Percentiles rank a stretch among this genome's conserved stretches.
phyloP scores from a whole-genome alignment of 345 rosid genomes.

The Conringia planisiliqua region DNA sequence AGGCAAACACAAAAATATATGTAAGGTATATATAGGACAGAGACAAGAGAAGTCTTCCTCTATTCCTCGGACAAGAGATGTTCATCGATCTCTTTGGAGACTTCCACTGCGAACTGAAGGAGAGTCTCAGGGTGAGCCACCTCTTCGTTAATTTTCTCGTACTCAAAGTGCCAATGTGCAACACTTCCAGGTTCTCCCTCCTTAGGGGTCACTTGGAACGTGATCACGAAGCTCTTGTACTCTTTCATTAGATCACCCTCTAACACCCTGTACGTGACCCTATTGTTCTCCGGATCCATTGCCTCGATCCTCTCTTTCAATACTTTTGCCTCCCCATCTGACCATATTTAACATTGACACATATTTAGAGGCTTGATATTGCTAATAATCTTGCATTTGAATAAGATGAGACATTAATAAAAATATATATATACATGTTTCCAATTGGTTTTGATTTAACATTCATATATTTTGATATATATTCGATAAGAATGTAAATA shows the following conservation, averaged over 20 bases:
- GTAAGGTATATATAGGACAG: not conserved
- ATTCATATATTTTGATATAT: not conserved
- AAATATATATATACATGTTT: too few relatives aligned
- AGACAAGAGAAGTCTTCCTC: not conserved
- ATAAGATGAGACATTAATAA: not conserved
- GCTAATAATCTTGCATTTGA: not conserved
- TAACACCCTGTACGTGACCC: not conserved
- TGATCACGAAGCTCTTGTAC: slow-evolving; percentile 18
- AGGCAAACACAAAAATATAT: not conserved
- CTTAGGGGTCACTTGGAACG: slow-evolving; percentile 12
- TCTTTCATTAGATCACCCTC: slow-evolving; percentile 25
- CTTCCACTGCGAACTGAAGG: not conserved
- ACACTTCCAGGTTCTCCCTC: slow-evolving; percentile 11
- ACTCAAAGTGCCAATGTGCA: slow-evolving; percentile 31
- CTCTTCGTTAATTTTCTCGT: slow-evolving; percentile 35
- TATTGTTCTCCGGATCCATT: slow-evolving; percentile 10
- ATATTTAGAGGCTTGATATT: not conserved
- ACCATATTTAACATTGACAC: not conserved
- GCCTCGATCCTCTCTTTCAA: slow-evolving; percentile 1
- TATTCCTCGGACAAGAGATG: slow-evolving; percentile 24
- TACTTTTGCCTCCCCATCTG: slow-evolving; percentile 22
- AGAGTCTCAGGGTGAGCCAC: slow-evolving; percentile 30
- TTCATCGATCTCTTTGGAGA: slow-evolving; percentile 27
- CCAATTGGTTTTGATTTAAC: not conserved
- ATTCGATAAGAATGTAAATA: not conserved